Evolutionary conservation across 805 yeast genomes (phyloP).

Genomic region (Maudiozyma serrabonitensis): DNA sequence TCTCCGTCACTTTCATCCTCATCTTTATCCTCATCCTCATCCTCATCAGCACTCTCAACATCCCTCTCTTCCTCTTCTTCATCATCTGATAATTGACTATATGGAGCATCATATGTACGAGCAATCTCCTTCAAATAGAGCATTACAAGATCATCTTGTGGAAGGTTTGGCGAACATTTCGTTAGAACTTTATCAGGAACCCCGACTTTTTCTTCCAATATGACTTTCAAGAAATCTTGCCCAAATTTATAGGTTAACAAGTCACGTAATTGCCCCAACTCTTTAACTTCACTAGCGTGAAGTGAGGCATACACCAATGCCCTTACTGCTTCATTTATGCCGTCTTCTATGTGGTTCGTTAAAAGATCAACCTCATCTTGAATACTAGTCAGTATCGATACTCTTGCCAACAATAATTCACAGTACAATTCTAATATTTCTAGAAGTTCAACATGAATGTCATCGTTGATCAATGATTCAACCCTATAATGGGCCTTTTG

Average conservation of each 20-base stretch:
- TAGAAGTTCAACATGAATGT: constrained; percentile 64
- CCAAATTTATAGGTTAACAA: constrained; percentile 56
- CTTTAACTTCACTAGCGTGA: constrained; percentile 63
- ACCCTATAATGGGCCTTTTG: constrained; percentile 76
- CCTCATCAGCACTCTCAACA: constrained; percentile 1
- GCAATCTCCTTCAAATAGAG: constrained; percentile 75
- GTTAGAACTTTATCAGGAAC: constrained; percentile 62
- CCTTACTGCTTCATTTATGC: constrained; percentile 67
- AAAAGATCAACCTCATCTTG: constrained; percentile 27
- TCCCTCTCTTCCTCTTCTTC: constrained; percentile 6
- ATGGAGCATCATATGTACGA: constrained; percentile 65
- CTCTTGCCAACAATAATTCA: constrained; percentile 69
- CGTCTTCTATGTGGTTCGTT: constrained; percentile 26
- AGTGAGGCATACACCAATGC: constrained; percentile 61
- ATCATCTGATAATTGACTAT: constrained; percentile 39
- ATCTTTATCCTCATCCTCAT: neutral
- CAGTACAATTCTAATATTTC: constrained; percentile 77
- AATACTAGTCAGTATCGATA: constrained; percentile 45
- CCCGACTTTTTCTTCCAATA: constrained; percentile 23
- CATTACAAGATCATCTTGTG: constrained; percentile 52
- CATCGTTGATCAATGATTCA: constrained; percentile 77
- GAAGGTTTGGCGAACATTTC: constrained; percentile 60
- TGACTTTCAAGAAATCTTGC: constrained; percentile 45
- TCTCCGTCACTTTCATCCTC: constrained; percentile 7
- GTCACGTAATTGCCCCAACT: constrained; percentile 51